Evolutionary conservation across 1,284 basidiomycete species (phyloP), one percentile per base, ranked within the genome.

Genomic region (Neolentinus lepideus): DNA sequence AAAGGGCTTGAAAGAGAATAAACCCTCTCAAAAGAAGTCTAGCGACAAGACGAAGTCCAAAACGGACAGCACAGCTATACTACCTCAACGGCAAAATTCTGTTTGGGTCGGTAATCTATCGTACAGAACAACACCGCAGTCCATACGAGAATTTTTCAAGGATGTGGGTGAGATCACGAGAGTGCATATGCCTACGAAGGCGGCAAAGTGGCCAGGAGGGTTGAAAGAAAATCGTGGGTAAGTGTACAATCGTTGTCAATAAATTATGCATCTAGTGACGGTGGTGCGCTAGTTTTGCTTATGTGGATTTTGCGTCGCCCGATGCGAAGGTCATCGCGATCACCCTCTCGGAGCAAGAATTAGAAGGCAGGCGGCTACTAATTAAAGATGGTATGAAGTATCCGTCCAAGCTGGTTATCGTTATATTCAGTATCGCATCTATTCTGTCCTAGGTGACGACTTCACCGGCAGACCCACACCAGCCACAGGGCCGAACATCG

Each of bases 41-140:
- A 26, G 3, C 12, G 51, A 22, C 51, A 31, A 52, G 51, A 33
- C 51, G 14, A 52, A 52, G 16, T 31, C 51, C 3, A 31, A 36
- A 24, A 11, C 26, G 3, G 51, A 31, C 11, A 52, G n/a, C 21
- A 25, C 21, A 10, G 48, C 16, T n/a, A 10, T 21, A 25, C 25
- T 63, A 25, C 72, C 66, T 52, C 75, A 83, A 68, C 80, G 85
- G 43, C 83, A 92, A 65, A 87, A 93, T 64, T 93, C 91, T 2
- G 78, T 99, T 35, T 99, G 96, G 92, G 85, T 98, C 36, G 96
- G 97, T 48, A 99, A 99, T 70, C 68, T 99, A 66, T 83, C 91
- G 19, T 99, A 92, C 79, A 90, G 90, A 70, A 98, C 95, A 19
- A 91, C 87, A 0, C 72, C 80, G 51, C 85, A 88, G 14, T 74